Evolutionary conservation across 2,329 filamentous ascomycete genomes (phyloP), one percentile per base, ranked within the genome.

Genomic region (Diaporthe capsici): DNA sequence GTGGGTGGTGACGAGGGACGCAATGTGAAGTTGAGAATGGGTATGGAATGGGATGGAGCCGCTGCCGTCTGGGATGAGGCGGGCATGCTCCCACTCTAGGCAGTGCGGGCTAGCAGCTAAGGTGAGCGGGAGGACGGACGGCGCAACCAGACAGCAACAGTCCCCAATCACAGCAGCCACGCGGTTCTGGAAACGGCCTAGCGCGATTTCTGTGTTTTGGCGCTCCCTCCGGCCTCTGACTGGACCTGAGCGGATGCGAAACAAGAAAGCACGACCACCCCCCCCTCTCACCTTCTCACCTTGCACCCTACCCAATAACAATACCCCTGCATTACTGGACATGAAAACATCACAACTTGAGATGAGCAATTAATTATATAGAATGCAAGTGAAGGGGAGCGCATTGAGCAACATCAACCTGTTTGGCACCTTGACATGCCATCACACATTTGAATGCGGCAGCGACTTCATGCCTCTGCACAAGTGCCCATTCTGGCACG

Each of bases 81-180:
- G 65, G 65, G 65, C 55, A 55, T 53, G 65, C 65, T 70, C 49
- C 49, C 49, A 70, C 65, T 70, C 65, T 55, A 42, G 47, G 65
- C 65, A 42, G 65, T 70, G 65, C 49, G 57, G 44, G 73, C 65
- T 63, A 55, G 63, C 65, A 73, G 68, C 65, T 47, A 67, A n/a
- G 25, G 51, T 47, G 49, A 70, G 51, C 58, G 47, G 57, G 57
- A 63, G 67, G 49, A 71, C 49, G 57, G 71, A 47, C 57, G 71
- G 57, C 71, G 42, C 44, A 72, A 60, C 53, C 55, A 72, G 55
- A 55, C 51, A 63, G 71, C 55, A 53, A 68, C 65, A 42, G n/a
- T 63, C 49, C 42, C 75, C 72, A 76, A 76, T 72, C 67, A 75
- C 51, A 75, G 37, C 72, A 39, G 42, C 51, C 34, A 68, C 42